Conservation (phyloP, 495 filamentous ascomycete genomes). For the Oleoguttula mirabilis region DNA sequence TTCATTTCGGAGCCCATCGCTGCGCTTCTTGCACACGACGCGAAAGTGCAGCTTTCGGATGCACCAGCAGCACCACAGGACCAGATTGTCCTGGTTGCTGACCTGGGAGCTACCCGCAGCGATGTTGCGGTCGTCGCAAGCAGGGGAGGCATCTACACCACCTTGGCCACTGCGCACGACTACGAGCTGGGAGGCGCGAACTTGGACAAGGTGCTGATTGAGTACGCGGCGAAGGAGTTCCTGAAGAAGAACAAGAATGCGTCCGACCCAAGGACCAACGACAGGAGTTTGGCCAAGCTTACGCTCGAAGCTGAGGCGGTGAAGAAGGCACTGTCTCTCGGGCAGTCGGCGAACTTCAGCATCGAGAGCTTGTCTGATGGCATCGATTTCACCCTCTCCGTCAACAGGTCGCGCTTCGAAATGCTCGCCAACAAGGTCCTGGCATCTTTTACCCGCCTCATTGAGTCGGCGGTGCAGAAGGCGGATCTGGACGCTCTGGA, state of each 20-base stretch:
- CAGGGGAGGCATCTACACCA: slow-evolving; percentile 90
- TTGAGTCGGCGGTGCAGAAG: slow-evolving; percentile 78
- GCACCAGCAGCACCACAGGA: slow-evolving; percentile 33
- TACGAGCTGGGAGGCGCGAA: slow-evolving; percentile 75
- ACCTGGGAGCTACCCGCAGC: slow-evolving; percentile 83
- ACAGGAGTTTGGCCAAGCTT: slow-evolving; percentile 75
- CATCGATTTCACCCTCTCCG: slow-evolving; percentile 76
- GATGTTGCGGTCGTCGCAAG: slow-evolving; percentile 84
- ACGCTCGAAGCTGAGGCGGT: slow-evolving; percentile 81
- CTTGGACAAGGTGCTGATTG: slow-evolving; percentile 79
- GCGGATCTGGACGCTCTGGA: slow-evolving; percentile 85
- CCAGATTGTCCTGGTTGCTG: slow-evolving; percentile 84
- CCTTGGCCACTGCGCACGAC: slow-evolving; percentile 87
- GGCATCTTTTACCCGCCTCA: slow-evolving; percentile 69
- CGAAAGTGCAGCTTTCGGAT: slow-evolving; percentile 48
- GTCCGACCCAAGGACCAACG: slow-evolving; percentile 65
- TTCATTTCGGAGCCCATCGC: slow-evolving; percentile 89
- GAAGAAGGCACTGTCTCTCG: slow-evolving; percentile 80
- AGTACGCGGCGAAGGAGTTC: slow-evolving; percentile 97
- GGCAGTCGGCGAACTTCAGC: slow-evolving; percentile 76
- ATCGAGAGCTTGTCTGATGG: slow-evolving; percentile 80
- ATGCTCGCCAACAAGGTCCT: slow-evolving; percentile 76
- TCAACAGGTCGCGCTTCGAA: slow-evolving; percentile 90
- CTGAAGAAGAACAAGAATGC: slow-evolving; percentile 74
- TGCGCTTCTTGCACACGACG: slow-evolving; percentile 84